Evolutionary conservation across 2,329 filamentous ascomycete species (phyloP), one percentile per base, ranked within the genome.

Genomic region (Cytospora schulzeri): DNA sequence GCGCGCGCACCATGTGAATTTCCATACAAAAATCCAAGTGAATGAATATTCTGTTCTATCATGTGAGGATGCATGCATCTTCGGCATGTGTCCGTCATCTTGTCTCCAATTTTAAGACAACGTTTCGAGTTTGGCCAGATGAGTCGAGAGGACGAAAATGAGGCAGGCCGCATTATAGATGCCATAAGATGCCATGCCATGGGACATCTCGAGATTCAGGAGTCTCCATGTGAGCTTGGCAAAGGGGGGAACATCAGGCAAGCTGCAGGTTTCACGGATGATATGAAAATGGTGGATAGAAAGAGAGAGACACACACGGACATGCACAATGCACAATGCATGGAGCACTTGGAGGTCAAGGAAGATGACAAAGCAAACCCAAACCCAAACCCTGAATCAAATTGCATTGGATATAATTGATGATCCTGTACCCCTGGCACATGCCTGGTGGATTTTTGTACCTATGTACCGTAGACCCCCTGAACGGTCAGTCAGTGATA

Each of bases 41-140:
- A 33, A 35, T 2, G 2, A 14, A 35, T 31, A 50, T 33, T 19
- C 33, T n/a, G n/a, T n/a, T n/a, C n/a, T n/a, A n/a, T n/a, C 19
- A 33, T 24, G 12, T 9, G 41, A 38, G 48, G 57, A 7, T 41
- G 57, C 17, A 4, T 41, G 31, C 14, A 4, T 54, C 19, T 54
- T 45, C 62, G 57, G 57, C 45, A 51, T 60, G 22, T 41, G 29
- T 38, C 57, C 57, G 57, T 56, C 62, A 28, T 60, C 57, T 53
- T 29, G 60, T 60, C 29, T 14, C 28, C 29, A 8, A 26, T 58
- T 53, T 33, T 9, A 60, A 59, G 54, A 59, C 57, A 60, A n/a
- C 53, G 63, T 62, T 65, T 65, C 60, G 54, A 55, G 38, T 57
- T n/a, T 38, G 33, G 15, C 19, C 48, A 60, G 28, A 56, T 51